Base-by-base conservation (phyloP, 2,329 filamentous ascomycete species). In the Trichophyton rubrum region DNA sequence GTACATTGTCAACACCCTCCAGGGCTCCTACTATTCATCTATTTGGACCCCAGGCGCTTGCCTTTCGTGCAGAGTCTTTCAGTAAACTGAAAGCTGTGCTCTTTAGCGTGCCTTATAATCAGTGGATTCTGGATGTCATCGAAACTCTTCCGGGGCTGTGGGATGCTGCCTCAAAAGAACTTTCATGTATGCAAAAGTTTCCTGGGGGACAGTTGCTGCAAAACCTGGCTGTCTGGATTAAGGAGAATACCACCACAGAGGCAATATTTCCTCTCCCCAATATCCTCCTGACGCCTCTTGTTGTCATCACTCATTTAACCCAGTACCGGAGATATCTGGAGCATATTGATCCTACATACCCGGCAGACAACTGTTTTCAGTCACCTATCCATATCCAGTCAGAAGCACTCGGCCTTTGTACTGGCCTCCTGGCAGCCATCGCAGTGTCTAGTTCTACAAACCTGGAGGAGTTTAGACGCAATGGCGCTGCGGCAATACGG, bases 361-460 rank as follows among this genome's bases (percentile, higher is more conserved):
- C 41, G 40, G 58, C 2, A 9, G 27, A 3, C n/a, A 30, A 27
- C 24, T 20, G 47, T 43, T 7, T 59, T 57, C 9, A 9, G 55
- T 11, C 58, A 6, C 49, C 59, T n/a, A 56, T 24, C 0, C 58
- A 56, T n/a, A 64, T 60, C 2, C 5, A 40, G 3, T 57, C 55
- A 15, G 66, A 70, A 63, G 67, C 67, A 0, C 43, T 72, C 0
- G 76, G 77, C 0, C 72, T 77, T 58, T 78, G 77, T 40, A 71
- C 70, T 0, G 76, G 76, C 0, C 59, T 77, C 1, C 57, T 79
- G n/a, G 69, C 64, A 45, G 72, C 77, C 5, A 60, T 72, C 11
- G 73, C 74, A 0, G 71, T 75, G 0, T 67, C 75, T 0, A 66
- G 69, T 61, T 65, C 72, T 15, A 7, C 47, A 1, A 70, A 65